Base-by-base conservation (phyloP, 208 protist genomes). In the Trypanosoma melophagium region DNA sequence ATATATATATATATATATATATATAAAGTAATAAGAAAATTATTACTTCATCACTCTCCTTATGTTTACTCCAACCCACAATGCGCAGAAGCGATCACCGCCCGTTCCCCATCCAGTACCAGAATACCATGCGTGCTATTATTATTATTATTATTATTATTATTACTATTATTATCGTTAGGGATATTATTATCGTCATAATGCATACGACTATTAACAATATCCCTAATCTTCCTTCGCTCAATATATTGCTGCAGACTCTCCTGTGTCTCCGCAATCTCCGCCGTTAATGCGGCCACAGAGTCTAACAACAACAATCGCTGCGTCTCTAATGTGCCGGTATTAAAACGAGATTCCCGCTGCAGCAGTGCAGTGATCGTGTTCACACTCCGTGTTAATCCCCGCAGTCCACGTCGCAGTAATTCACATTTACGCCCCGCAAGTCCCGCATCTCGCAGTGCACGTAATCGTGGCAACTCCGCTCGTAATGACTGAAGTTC, bases 251-350 rank as follows among this genome's bases (percentile, higher is more conserved):
- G 10, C n/a, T 54, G 19, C 8, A 69, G 14, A 17, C n/a, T 35
- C 25, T 74, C 69, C 14, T 69, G 65, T 10, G 50, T 65, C 4
- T 52, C 19, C 9, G 50, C 53, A n/a, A 77, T 38, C 44, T 76
- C 47, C 31, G 41, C 53, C 41, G 57, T 61, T 8, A 86, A 70
- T 2, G 60, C 63, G 3, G 28, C 60, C 2, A 66, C 45, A 10
- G 59, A 60, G 16, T 78, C 61, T 25, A 86, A 47, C 4, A 86
- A 66, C 40, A 67, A 73, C 9, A 83, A 71, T 10, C 81, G 72
- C 50, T 76, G 77, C 17, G 61, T 81, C 54, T 84, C 76, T 9
- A 89, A 59, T 17, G 72, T 83, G 16, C 57, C 79, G 2, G 79
- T 89, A 56, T 80, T 73, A 51, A 86, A 84, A 31, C 55, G 51